Conservation (phyloP, 2,329 filamentous ascomycete species). For the Scortechinia acanthostroma region DNA sequence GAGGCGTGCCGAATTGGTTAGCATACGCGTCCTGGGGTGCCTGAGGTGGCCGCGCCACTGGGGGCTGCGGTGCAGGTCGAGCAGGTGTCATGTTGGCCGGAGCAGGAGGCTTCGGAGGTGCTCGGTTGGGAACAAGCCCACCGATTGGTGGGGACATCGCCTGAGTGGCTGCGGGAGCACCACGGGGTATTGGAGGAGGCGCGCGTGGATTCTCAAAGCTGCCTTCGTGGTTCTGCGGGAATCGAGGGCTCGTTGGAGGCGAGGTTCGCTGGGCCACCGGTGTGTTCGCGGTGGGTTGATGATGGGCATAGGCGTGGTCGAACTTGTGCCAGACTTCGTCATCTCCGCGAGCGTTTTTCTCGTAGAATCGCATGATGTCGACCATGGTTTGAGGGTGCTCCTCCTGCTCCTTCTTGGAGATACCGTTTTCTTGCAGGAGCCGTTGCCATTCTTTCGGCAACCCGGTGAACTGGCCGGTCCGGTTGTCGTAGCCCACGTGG, state of each 20-base stretch:
- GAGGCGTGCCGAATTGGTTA: too few relatives aligned
- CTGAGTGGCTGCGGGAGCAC: too few relatives aligned
- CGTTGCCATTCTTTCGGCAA: constrained; percentile 96
- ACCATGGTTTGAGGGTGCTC: constrained; percentile 83
- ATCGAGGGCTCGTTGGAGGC: constrained; percentile 14
- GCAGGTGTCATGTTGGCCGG: too few relatives aligned
- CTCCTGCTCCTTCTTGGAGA: constrained; percentile 97
- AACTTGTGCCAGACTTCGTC: constrained; percentile 72
- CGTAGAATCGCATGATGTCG: constrained; percentile 70
- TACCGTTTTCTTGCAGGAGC: constrained; percentile 87
- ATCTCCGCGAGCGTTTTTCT: constrained; percentile 53
- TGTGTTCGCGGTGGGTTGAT: constrained; percentile 14
- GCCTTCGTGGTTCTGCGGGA: constrained; percentile 51
- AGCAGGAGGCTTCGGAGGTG: neutral
- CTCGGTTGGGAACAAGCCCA: neutral
- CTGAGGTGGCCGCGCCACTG: too few relatives aligned
- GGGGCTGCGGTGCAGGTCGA: too few relatives aligned
- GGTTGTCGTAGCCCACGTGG: constrained; percentile 93
- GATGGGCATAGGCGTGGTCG: constrained; percentile 59
- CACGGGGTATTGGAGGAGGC: constrained; percentile 63
- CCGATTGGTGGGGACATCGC: too few relatives aligned
- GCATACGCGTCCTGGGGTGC: too few relatives aligned
- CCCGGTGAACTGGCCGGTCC: constrained; percentile 89
- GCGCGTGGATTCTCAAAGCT: constrained; percentile 72
- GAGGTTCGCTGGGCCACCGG: constrained; percentile 15